Evolutionary conservation across 2,329 filamentous ascomycete genomes (phyloP), one percentile per base, ranked within the genome.

Genomic region (Whalleya microplaca): DNA sequence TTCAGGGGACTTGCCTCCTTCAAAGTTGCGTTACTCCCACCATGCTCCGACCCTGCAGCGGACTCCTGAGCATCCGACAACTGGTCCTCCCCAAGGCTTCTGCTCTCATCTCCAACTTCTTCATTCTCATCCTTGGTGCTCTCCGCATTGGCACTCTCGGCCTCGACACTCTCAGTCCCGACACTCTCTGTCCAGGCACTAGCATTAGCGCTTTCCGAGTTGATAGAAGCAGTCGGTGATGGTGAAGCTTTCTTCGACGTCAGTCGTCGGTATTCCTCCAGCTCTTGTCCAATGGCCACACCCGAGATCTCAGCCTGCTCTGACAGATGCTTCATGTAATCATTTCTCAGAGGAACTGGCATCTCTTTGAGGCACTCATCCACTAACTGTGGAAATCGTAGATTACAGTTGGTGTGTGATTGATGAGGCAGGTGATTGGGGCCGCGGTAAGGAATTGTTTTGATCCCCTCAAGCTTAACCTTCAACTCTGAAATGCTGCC

Each of bases 261-360:
- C 6, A 5, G 8, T 37, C 32, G 32, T 37, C 32, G 32, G n/a
- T 52, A 55, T 56, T 70, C 71, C 47, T 64, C 54, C 18, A 72
- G 64, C 41, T 72, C 53, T 3, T 58, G 56, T 21, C 59, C 66
- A 21, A 72, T 64, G 37, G 56, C 18, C 19, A 59, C 48, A 18
- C 64, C 64, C 5, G 62, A 63, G 18, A 37, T 54, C n/a, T 59
- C 18, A n/a, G 64, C 59, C n/a, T 64, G 62, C 4, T 46, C 20
- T 2, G 54, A 63, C 23, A 66, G 48, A 23, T 56, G 46, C 12
- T 48, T 23, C 16, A 61, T 40, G 20, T 48, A 47, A 2, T 21
- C 21, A 4, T 56, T 20, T 20, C 47, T 21, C 14, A 67, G 40
- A 2, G 60, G 55, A 14, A 62, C 59, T 5, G 27, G 37, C 59